Evolutionary conservation across 345 rosid species (phyloP).

Genomic region (Salix caprea): DNA sequence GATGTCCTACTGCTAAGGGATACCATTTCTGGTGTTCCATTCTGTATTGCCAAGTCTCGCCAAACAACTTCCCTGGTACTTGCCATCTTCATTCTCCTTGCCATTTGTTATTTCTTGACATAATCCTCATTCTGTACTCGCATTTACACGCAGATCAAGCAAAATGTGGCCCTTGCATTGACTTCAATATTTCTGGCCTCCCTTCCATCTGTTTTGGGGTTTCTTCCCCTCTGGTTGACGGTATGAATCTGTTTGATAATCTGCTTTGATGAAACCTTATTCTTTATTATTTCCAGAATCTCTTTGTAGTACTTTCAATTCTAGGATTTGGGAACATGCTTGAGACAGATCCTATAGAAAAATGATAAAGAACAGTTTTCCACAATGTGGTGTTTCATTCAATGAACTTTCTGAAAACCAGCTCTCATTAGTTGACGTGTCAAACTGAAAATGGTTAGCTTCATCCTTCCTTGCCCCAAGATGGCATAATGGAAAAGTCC

Average conservation of each 20-base stretch:
- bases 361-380: not conserved
- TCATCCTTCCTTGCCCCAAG: not conserved
- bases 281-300: not conserved
- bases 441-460: not conserved
- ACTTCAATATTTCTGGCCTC: conserved; percentile 71
- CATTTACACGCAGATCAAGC: conserved; percentile 61
- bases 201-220: conserved; percentile 77
- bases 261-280: not conserved
- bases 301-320: not conserved
- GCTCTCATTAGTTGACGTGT: not conserved
- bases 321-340: not conserved
- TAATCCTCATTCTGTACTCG: not conserved
- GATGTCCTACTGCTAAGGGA: conserved; percentile 75
- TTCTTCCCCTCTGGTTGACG: conserved; percentile 93
- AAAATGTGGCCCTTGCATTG: conserved; percentile 85
- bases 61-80: conserved; percentile 79
- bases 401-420: not conserved
- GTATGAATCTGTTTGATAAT: conserved; percentile 34
- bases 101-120: not conserved
- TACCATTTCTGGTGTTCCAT: conserved; percentile 78
- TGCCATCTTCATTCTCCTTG: not conserved
- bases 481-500: not conserved
- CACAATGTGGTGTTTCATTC: not conserved
- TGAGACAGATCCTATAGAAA: not conserved
- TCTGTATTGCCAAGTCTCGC: conserved; percentile 81